Percentiles rank a stretch among this genome's conserved stretches.
Conservation (phyloP, 148 eudicot species). For the Hydrangea macrophylla region DNA sequence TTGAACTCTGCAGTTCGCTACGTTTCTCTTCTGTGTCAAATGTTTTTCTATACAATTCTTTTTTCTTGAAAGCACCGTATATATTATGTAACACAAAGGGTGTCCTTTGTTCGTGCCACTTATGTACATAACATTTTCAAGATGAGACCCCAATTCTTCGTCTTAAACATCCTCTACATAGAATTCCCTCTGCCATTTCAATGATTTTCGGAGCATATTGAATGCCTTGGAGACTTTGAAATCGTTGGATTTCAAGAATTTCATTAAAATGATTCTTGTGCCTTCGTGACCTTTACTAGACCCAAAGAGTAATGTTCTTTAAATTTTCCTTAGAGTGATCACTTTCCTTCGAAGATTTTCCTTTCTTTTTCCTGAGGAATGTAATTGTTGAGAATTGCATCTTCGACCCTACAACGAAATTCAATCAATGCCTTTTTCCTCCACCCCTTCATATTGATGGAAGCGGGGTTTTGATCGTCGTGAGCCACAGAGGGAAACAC, state of each 20-base stretch:
- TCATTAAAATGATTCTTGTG: slow-evolving; percentile 46
- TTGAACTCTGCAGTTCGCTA: slow-evolving; percentile 63
- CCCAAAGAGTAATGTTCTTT: slow-evolving; percentile 60
- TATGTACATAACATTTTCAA: slow-evolving; percentile 29
- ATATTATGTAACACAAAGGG: slow-evolving; percentile 51
- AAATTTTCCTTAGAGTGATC: slow-evolving; percentile 17
- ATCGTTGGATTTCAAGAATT: slow-evolving; percentile 57
- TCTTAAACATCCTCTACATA: slow-evolving; percentile 31
- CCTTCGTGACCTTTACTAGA: slow-evolving; percentile 60
- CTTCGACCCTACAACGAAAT: slow-evolving; percentile 51
- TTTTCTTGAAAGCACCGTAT: slow-evolving; percentile 43
- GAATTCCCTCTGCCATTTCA: slow-evolving; percentile 57
- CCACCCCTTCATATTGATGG: no score
- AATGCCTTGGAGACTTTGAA: slow-evolving; percentile 61
- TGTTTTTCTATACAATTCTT: slow-evolving; percentile 23
- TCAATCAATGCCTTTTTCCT: slow-evolving; percentile 34
- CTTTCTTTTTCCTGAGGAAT: slow-evolving; percentile 16
- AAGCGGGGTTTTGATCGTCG: slow-evolving; percentile 15
- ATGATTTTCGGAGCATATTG: slow-evolving; percentile 41
- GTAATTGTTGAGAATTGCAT: slow-evolving; percentile 35
- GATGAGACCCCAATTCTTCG: slow-evolving; percentile 29
- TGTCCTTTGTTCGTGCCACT: slow-evolving; percentile 60
- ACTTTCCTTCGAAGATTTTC: background rate
- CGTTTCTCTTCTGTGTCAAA: slow-evolving; percentile 36
- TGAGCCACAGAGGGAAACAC: slow-evolving; percentile 11